Base-by-base conservation (phyloP, 176 grass and related monocot genomes). In the Ensete glaucum region DNA sequence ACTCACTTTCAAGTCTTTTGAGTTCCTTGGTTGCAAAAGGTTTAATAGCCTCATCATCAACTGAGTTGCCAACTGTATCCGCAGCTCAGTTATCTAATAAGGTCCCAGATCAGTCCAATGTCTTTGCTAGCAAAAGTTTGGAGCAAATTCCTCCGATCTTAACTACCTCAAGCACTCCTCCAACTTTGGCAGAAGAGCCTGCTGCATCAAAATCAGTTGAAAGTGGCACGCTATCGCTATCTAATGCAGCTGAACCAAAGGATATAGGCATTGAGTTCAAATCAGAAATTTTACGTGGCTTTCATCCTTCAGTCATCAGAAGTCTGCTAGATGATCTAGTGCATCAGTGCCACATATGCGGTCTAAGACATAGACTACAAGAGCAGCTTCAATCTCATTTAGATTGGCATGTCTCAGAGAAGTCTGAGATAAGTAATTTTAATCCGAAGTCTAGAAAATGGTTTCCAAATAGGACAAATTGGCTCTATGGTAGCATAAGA, bases 1-100 rank as follows among this genome's bases (percentile, higher is more conserved):
- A 88, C 62, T 88, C 95, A 3, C 84, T 99, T 55, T 89, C 95
- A 26, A 91, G 86, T 81, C 85, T 94, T 69, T 86, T 99, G 74
- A 91, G 82, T 87, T 89, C 90, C 64, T 86, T 99, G 77, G 88
- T 99, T 82, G 86, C 88, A 64, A 99, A 99, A 73, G 95, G 95
- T 60, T 67, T 99, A 75, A 94, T 99, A 74, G 91, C 90, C 77
- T 89, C 90, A 1, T 80, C 82, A 57, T 83, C 81, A 70, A 81
- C 73, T 73, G 86, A 85, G 82, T 75, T 76, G 24, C 84, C 85
- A n/a, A 57, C 62, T 62, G 22, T 79, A 22, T 54, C 25, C 74
- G 34, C 70, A 27, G 69, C 70, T 66, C 74, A 81, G 27, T 73
- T 51, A 48, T 22, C 77, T 63, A 80, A 86, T 25, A 76, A 81